phyloP scores from a whole-genome alignment of 345 rosid species.

The Melastoma malabathricum region DNA sequence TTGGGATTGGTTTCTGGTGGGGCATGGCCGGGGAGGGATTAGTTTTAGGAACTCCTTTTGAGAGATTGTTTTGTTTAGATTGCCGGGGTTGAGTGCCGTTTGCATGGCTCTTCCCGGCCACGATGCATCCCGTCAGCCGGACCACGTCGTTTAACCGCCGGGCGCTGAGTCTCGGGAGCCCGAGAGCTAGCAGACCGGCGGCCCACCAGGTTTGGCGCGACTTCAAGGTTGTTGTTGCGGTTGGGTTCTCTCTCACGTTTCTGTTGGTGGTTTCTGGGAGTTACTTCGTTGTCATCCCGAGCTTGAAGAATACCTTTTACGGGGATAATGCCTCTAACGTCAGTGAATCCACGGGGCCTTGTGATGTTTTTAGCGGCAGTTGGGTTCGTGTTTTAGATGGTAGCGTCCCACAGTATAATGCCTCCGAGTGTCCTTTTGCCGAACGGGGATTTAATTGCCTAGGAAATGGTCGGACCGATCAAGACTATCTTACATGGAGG shows the following conservation, averaged over 20 bases:
- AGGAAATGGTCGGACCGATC: conserved; percentile 53
- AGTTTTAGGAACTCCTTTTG: too few relatives aligned
- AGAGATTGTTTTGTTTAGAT: not conserved
- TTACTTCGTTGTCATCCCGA: conserved; percentile 56
- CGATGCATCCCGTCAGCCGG: conserved; percentile 13
- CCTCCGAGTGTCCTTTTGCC: conserved; percentile 58
- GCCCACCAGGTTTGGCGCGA: conserved; percentile 33
- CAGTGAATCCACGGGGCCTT: conserved; percentile 22
- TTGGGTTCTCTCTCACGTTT: conserved; percentile 43
- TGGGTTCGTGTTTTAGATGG: conserved; percentile 63
- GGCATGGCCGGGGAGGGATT: too few relatives aligned
- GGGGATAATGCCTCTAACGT: conserved; percentile 25
- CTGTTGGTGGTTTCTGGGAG: conserved; percentile 36
- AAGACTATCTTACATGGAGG: conserved; percentile 57
- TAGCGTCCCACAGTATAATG: conserved; percentile 51
- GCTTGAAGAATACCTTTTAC: conserved; percentile 31
- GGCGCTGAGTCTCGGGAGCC: conserved; percentile 29
- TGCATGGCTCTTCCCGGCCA: conserved; percentile 5
- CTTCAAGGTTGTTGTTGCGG: conserved; percentile 24
- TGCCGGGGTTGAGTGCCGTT: not conserved
- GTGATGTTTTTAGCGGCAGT: conserved; percentile 44
- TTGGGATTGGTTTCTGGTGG: too few relatives aligned
- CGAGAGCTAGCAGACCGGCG: conserved; percentile 21
- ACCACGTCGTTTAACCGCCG: conserved; percentile 11
- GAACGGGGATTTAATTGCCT: conserved; percentile 73